Percentiles rank a stretch among this genome's conserved stretches.
These are phyloP conservation scores for Chrysoporthe cubensis DNA, from an alignment of 2,329 filamentous ascomycete genomes.

Conservation along the genomic window DNA sequence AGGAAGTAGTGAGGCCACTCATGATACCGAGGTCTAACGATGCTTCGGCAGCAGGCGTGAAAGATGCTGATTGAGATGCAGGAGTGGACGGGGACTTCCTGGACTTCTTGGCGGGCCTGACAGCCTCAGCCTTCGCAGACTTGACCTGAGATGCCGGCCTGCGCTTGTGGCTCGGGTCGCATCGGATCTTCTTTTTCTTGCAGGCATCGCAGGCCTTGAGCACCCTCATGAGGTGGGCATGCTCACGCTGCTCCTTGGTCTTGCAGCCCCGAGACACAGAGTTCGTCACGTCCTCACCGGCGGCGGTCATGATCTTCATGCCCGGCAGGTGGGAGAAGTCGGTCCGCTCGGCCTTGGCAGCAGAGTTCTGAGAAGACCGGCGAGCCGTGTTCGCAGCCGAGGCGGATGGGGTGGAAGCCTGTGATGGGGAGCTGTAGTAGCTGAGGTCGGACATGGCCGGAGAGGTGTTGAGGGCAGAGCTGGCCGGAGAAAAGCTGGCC, in stretches of 20 bases:
- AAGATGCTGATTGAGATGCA: constrained; percentile 4
- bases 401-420: constrained; percentile 27
- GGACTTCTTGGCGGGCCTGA: constrained; percentile 49
- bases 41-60: constrained; percentile 20
- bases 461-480: constrained; percentile 53
- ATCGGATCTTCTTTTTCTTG: constrained; percentile 65
- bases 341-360: constrained; percentile 30
- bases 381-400: constrained; percentile 32
- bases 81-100: constrained; percentile 35
- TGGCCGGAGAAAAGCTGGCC: constrained; percentile 48
- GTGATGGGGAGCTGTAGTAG: constrained; percentile 43
- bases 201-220: constrained; percentile 70
- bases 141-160: constrained; percentile 42
- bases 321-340: constrained; percentile 62
- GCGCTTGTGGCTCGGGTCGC: constrained; percentile 64
- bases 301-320: constrained; percentile 69
- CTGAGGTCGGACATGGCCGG: constrained; percentile 53
- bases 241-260: constrained; percentile 70
- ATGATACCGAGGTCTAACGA: constrained; percentile 29
- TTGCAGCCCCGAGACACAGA: constrained; percentile 65
- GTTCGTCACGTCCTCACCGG: constrained; percentile 66
- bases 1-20: constrained; percentile 13
- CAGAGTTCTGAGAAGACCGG: constrained; percentile 36
- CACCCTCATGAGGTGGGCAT: constrained; percentile 68
- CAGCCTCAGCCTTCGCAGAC: constrained; percentile 32